These are phyloP conservation scores for Hyphodiscus sp. DNA, from an alignment of 2,329 filamentous ascomycete species.

Conservation along the genomic window DNA sequence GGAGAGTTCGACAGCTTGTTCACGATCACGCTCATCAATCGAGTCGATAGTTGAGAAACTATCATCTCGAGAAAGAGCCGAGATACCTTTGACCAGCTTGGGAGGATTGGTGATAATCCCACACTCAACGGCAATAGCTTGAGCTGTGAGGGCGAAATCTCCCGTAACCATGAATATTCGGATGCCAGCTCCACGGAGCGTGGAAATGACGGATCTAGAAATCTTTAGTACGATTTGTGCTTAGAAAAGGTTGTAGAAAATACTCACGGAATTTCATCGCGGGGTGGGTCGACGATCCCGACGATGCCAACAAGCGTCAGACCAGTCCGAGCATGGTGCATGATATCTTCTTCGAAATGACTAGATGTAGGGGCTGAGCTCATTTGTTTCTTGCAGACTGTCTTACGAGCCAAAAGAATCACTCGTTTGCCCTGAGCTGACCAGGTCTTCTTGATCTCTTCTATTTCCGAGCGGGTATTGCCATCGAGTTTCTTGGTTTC, in stretches of 20 bases:
- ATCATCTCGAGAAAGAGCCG: slow-evolving; percentile 31
- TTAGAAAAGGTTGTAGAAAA: too few species aligned
- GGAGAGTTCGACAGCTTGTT: not conserved
- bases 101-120: slow-evolving; percentile 53
- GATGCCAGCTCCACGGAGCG: slow-evolving; percentile 62
- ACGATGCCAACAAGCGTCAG: slow-evolving; percentile 59
- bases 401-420: slow-evolving; percentile 58
- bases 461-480: slow-evolving; percentile 40
- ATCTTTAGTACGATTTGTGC: too few species aligned
- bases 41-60: slow-evolving; percentile 2
- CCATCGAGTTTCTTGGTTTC: slow-evolving; percentile 43
- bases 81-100: slow-evolving; percentile 45
- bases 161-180: slow-evolving; percentile 75
- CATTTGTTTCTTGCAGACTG: slow-evolving; percentile 37
- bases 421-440: slow-evolving; percentile 63
- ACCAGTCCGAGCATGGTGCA: slow-evolving; percentile 41
- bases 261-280: slow-evolving; percentile 50
- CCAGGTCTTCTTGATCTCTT: slow-evolving; percentile 60
- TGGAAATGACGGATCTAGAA: slow-evolving; percentile 38
- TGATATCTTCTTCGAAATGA: slow-evolving; percentile 51
- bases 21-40: too few species aligned
- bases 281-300: slow-evolving; percentile 53
- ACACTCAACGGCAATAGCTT: slow-evolving; percentile 65
- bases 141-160: slow-evolving; percentile 68
- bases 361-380: slow-evolving; percentile 37